Evolutionary conservation across 1,284 basidiomycete genomes (phyloP).

Genomic region (Pseudozyma thailandica): DNA sequence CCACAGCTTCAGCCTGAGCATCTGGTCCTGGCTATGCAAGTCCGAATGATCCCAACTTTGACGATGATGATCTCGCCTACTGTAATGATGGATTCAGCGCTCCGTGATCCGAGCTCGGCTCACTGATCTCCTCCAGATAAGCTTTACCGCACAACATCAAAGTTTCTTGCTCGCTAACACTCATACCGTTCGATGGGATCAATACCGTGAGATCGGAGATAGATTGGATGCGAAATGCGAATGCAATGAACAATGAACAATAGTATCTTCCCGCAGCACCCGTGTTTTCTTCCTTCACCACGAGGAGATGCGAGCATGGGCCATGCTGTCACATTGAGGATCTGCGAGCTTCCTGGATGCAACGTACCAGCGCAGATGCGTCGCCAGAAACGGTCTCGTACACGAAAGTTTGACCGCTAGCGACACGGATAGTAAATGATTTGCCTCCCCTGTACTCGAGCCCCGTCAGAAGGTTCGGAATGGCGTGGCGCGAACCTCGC

Average conservation of each 20-base stretch:
- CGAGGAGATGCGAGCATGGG: neutral
- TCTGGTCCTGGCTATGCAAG: too few species aligned
- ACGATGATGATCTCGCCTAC: too few species aligned
- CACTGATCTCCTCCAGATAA: too few species aligned
- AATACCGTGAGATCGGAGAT: too few species aligned
- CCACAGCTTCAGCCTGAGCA: too few species aligned
- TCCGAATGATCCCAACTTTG: too few species aligned
- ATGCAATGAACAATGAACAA: neutral
- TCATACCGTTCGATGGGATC: too few species aligned
- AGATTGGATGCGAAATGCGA: neutral
- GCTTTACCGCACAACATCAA: too few species aligned
- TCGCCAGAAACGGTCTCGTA: constrained; percentile 62
- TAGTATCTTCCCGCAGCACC: neutral
- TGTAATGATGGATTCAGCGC: too few species aligned
- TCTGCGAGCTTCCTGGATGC: constrained; percentile 46
- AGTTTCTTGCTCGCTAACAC: too few species aligned
- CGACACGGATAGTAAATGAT: constrained; percentile 43
- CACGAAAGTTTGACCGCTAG: constrained; percentile 37
- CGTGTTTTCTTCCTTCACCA: neutral
- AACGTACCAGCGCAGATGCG: constrained; percentile 46
- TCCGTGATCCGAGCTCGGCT: too few species aligned
- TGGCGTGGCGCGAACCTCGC: constrained; percentile 11
- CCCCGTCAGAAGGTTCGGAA: constrained; percentile 51
- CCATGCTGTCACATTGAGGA: neutral
- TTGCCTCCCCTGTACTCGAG: constrained; percentile 45